Evolutionary conservation across 768 basidiomycete species (phyloP).

Genomic region (Krasilnikovozyma curviuscula): DNA sequence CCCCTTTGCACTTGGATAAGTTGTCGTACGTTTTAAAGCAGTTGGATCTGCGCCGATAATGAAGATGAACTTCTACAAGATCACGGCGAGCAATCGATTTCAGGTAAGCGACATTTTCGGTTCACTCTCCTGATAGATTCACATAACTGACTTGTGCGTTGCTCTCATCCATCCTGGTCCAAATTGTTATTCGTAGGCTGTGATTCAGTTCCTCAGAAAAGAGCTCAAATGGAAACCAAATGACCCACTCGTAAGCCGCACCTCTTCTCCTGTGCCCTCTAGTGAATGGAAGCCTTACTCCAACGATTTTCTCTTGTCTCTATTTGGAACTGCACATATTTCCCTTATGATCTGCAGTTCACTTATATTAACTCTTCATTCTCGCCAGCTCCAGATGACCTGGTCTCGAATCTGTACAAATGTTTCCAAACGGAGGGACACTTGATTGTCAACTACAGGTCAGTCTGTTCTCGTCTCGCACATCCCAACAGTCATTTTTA

Average conservation of each 20-base stretch:
- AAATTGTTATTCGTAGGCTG: slow-evolving; percentile 3
- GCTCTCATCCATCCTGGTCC: too few species aligned
- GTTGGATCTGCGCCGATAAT: slow-evolving; percentile 96
- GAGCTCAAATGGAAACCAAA: slow-evolving; percentile 11
- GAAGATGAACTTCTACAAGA: slow-evolving; percentile 98
- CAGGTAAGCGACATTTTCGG: slow-evolving; percentile 33
- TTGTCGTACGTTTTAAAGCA: slow-evolving; percentile 91
- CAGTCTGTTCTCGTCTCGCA: slow-evolving; percentile 11
- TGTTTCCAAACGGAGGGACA: slow-evolving; percentile 75
- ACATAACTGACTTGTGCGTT: not conserved
- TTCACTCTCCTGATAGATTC: not conserved
- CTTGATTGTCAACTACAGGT: slow-evolving; percentile 84
- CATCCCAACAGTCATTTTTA: not conserved
- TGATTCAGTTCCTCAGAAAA: slow-evolving; percentile 5
- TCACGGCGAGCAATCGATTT: slow-evolving; percentile 80
- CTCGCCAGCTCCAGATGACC: slow-evolving; percentile 65
- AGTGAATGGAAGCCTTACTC: not conserved
- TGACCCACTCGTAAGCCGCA: slow-evolving; percentile 5
- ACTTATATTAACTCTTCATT: slow-evolving; percentile 53
- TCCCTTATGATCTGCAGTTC: slow-evolving; percentile 19
- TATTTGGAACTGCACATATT: not conserved
- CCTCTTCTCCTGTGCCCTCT: too few species aligned
- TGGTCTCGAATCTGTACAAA: slow-evolving; percentile 61
- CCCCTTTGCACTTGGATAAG: too few species aligned
- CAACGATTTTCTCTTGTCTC: not conserved